Percentiles rank a stretch among this genome's conserved stretches.
phyloP scores from a whole-genome alignment of 2,329 filamentous ascomycete species.

The Pseudopithomyces chartarum region DNA sequence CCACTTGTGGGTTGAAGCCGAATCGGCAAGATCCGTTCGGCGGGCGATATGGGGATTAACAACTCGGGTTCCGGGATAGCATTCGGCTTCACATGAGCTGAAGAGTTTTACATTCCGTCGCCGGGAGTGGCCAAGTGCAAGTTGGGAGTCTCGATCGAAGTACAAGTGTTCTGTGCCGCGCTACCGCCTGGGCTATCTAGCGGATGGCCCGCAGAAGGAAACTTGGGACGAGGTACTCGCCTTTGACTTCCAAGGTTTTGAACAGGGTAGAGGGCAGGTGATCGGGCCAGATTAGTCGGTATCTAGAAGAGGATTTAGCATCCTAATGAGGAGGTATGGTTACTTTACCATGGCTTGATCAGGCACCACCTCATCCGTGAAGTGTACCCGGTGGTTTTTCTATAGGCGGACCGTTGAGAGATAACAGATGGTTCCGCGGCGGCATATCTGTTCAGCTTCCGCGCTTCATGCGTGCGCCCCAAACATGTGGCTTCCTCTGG shows the following conservation, averaged over 20 bases:
- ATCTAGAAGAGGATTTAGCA: constrained; percentile 4
- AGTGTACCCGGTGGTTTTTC: constrained; percentile 2
- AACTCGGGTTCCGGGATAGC: neutral
- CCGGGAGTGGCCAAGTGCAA: constrained; percentile 8
- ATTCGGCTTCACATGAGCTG: constrained; percentile 3
- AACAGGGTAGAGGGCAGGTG: too few species aligned
- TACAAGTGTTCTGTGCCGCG: too few species aligned
- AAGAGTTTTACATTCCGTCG: constrained; percentile 11
- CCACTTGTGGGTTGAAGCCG: neutral
- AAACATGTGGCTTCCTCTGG: neutral
- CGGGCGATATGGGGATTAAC: neutral
- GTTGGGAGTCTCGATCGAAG: neutral
- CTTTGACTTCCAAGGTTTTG: too few species aligned
- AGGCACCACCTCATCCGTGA: neutral
- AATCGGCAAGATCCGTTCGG: neutral
- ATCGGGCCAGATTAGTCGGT: too few species aligned
- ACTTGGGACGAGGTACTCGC: too few species aligned
- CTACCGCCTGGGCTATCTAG: too few species aligned
- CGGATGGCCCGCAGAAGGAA: constrained; percentile 5
- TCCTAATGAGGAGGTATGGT: neutral
- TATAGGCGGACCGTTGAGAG: neutral
- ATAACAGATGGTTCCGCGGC: neutral
- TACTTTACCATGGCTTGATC: neutral
- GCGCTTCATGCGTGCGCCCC: neutral
- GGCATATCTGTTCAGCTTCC: neutral